Evolutionary conservation across 169 alveolate genomes (phyloP).

Genomic region (Plasmodium vinckei): DNA sequence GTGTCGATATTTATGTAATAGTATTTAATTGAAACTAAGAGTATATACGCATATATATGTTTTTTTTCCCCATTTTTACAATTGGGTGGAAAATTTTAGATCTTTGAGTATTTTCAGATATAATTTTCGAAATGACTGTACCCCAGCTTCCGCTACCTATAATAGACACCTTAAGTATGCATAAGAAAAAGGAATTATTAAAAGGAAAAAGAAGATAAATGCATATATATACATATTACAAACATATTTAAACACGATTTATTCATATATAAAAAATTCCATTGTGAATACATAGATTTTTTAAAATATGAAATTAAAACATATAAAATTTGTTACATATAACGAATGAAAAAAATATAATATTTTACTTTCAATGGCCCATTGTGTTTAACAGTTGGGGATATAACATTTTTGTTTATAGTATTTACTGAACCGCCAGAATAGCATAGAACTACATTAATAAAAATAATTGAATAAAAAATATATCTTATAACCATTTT

Average conservation of each 20-base stretch:
- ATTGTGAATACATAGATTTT: too few species aligned
- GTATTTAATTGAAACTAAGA: too few species aligned
- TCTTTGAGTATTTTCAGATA: constrained; percentile 81
- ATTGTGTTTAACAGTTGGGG: constrained; percentile 9
- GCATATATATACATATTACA: not conserved
- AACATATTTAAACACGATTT: too few species aligned
- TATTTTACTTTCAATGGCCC: constrained; percentile 39
- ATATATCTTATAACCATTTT: constrained; percentile 33
- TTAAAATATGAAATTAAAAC: too few species aligned
- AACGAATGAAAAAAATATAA: not conserved
- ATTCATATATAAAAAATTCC: too few species aligned
- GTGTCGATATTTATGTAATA: not conserved
- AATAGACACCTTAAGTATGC: constrained; percentile 82
- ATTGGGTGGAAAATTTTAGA: constrained; percentile 79
- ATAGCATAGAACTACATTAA: constrained; percentile 29
- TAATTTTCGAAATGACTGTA: constrained; percentile 87
- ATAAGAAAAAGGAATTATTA: not conserved
- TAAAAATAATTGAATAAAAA: constrained; percentile 16
- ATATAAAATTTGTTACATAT: too few species aligned
- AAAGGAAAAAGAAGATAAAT: not conserved
- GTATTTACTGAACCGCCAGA: constrained; percentile 14
- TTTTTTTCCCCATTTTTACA: constrained; percentile 64
- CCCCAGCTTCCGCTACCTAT: constrained; percentile 93
- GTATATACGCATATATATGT: not conserved
- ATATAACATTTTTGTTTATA: constrained; percentile 10